Evolutionary conservation across 2,329 filamentous ascomycete genomes (phyloP).

Genomic region (Setomelanomma holmii): DNA sequence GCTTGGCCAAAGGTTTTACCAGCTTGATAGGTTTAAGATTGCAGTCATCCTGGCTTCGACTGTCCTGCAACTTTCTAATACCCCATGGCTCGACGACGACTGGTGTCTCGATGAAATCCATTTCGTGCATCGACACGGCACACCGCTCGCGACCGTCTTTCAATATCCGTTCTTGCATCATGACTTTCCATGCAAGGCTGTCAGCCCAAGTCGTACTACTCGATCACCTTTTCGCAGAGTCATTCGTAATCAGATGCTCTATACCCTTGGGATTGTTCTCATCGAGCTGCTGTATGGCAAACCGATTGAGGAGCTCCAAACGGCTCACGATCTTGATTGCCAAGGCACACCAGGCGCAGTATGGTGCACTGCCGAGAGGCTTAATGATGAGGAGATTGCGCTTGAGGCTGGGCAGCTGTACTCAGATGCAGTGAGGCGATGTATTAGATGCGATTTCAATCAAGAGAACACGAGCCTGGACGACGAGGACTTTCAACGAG

Average conservation of each 20-base stretch:
- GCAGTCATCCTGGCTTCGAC: constrained; percentile 26
- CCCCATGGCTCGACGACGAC: constrained; percentile 29
- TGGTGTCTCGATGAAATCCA: constrained; percentile 26
- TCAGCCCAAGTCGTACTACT: not conserved
- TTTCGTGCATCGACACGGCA: constrained; percentile 25
- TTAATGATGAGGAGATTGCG: constrained; percentile 21
- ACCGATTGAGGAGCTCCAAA: constrained; percentile 29
- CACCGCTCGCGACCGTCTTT: constrained; percentile 10
- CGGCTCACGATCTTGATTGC: constrained; percentile 12
- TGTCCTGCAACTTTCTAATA: constrained; percentile 30
- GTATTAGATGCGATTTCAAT: constrained; percentile 26
- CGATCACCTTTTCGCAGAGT: constrained; percentile 8
- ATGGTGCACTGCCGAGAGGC: constrained; percentile 21
- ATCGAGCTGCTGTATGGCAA: constrained; percentile 44
- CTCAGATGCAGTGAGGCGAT: constrained; percentile 19
- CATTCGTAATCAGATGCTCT: constrained; percentile 40
- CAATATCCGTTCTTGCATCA: constrained; percentile 27
- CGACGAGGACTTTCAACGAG: constrained; percentile 20
- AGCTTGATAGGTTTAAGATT: constrained; percentile 22
- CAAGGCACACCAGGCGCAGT: constrained; percentile 16
- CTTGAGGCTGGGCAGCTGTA: constrained; percentile 22
- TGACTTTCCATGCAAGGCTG: not conserved
- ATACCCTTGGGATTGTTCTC: constrained; percentile 42
- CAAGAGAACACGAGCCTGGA: constrained; percentile 16
- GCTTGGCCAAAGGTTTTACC: constrained; percentile 10